Conservation (phyloP, 495 filamentous ascomycete species). For the Cenococcum geophilum region DNA sequence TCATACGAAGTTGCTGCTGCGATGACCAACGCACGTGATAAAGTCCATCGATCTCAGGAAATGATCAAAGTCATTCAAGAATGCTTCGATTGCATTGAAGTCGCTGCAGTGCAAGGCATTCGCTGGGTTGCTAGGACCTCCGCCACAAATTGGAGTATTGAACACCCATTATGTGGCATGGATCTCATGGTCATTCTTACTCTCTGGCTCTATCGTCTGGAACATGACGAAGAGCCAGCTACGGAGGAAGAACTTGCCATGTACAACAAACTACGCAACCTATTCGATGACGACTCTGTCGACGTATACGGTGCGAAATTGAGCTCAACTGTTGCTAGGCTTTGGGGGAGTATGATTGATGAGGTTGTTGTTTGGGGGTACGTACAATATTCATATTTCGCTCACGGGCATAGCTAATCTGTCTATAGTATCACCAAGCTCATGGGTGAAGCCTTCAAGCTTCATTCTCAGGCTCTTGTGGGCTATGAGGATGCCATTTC, state of each 20-base stretch:
- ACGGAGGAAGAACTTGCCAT: slow-evolving; percentile 86
- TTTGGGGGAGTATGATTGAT: slow-evolving; percentile 98
- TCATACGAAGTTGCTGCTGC: slow-evolving; percentile 93
- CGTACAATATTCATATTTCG: slow-evolving; percentile 35
- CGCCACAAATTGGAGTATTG: slow-evolving; percentile 97
- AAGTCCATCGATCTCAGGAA: slow-evolving; percentile 87
- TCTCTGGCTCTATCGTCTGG: slow-evolving; percentile 95
- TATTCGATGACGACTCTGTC: slow-evolving; percentile 86
- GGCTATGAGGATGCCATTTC: slow-evolving; percentile 77
- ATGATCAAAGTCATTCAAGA: slow-evolving; percentile 98
- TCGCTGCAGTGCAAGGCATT: slow-evolving; percentile 87
- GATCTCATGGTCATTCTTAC: slow-evolving; percentile 99
- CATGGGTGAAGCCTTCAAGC: slow-evolving; percentile 97
- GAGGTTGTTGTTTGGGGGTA: slow-evolving; percentile 98
- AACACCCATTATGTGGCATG: slow-evolving; percentile 93
- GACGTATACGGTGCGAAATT: slow-evolving; percentile 72
- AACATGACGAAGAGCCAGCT: slow-evolving; percentile 95
- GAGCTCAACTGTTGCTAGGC: slow-evolving; percentile 84
- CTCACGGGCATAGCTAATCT: slow-evolving; percentile 13
- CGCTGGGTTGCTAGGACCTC: slow-evolving; percentile 97
- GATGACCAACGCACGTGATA: slow-evolving; percentile 89
- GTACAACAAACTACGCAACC: slow-evolving; percentile 89
- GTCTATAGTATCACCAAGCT: slow-evolving; percentile 80
- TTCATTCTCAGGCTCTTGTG: slow-evolving; percentile 87
- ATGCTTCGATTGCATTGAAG: slow-evolving; percentile 97